phyloP scores from a whole-genome alignment of 345 rosid genomes.

The Odontarrhena argentea region DNA sequence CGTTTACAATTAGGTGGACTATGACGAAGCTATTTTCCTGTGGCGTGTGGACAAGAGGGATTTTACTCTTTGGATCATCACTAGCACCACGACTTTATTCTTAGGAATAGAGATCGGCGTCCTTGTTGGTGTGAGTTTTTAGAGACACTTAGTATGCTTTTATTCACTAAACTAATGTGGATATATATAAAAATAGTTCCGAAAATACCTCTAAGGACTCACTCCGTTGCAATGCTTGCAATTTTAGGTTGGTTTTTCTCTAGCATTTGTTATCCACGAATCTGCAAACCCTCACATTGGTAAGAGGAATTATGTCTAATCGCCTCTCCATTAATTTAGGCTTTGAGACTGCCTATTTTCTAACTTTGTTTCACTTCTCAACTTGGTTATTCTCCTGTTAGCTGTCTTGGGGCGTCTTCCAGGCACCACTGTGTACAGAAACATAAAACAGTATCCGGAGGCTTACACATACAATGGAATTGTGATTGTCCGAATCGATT shows the following conservation, averaged over 20 bases:
- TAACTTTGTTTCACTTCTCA: conserved; percentile 13
- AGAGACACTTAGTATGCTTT: conserved; percentile 22
- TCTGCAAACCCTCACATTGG: conserved; percentile 99
- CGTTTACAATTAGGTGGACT: conserved; percentile 75
- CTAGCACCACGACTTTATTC: conserved; percentile 77
- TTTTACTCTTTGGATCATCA: conserved; percentile 93
- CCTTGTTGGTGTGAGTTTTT: conserved; percentile 85
- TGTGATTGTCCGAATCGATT: conserved; percentile 87
- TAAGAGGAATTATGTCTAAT: conserved; percentile 41
- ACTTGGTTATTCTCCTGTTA: conserved; percentile 42
- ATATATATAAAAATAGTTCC: conserved; percentile 2
- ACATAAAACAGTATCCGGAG: conserved; percentile 88
- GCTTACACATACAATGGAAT: conserved; percentile 92
- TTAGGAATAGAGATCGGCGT: conserved; percentile 97
- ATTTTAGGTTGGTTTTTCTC: conserved; percentile 87
- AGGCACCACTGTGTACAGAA: conserved; percentile 96
- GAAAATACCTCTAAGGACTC: conserved; percentile 15
- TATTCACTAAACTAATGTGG: conserved; percentile 3
- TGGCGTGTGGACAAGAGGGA: conserved; percentile 97
- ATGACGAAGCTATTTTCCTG: conserved; percentile 88
- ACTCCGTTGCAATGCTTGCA: conserved; percentile 30
- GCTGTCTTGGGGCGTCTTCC: conserved; percentile 99
- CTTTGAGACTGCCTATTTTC: neutral
- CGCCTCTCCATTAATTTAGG: neutral
- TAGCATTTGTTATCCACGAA: conserved; percentile 97